Evolutionary conservation across 495 filamentous ascomycete species (phyloP), one percentile per base, ranked within the genome.

Genomic region (Sordaria brevicollis): DNA sequence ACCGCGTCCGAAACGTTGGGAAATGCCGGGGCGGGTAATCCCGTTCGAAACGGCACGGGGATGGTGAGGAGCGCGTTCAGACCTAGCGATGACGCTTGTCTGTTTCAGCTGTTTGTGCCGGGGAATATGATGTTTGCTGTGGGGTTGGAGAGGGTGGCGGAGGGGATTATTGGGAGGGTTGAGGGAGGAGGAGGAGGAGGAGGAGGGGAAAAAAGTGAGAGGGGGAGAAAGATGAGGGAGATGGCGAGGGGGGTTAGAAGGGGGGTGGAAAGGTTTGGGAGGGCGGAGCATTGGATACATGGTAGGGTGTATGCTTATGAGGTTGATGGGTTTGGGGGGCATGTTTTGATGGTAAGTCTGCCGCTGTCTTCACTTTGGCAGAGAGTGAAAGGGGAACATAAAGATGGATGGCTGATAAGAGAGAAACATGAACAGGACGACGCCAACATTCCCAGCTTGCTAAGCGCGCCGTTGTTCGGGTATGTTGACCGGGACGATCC

Each of bases 361-460:
- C 25, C n/a, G n/a, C n/a, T n/a, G n/a, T n/a, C n/a, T n/a, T n/a
- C n/a, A n/a, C 39, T 35, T 1, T 35, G 34, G 34, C 7, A 17
- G n/a, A 3, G 6, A n/a, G 39, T 7, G 6, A 2, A 3, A 9
- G 38, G n/a, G n/a, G n/a, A n/a, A n/a, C n/a, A n/a, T 5, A 10
- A 10, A 19, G n/a, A 43, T 43, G n/a, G n/a, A 43, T 43, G 4
- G 37, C 37, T 39, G n/a, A 39, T 8, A n/a, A n/a, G n/a, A n/a
- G n/a, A n/a, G n/a, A n/a, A n/a, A n/a, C n/a, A n/a, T n/a, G n/a
- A n/a, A 19, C 19, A 43, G n/a, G 39, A 89, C 74, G 88, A 90
- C 67, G 87, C 88, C 54, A 90, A 90, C 73, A 85, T 90, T 39
- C 87, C 88, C 6, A 83, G 80, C 37, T 81, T 90, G 8, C 81